Base-by-base conservation (phyloP, 2,329 filamentous ascomycete species). In the Trichoderma sp. region DNA sequence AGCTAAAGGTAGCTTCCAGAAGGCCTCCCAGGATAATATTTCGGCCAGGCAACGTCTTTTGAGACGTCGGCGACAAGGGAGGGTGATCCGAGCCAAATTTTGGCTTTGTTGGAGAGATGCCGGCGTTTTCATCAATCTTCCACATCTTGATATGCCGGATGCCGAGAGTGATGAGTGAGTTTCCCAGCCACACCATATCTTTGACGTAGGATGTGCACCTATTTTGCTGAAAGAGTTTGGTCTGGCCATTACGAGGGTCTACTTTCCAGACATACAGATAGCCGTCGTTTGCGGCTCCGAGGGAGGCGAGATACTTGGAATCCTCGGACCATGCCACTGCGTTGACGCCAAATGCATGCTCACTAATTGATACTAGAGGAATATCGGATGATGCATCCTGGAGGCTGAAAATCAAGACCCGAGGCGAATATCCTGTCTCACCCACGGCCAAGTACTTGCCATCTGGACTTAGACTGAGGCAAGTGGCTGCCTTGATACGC, bases 91-190 rank as follows among this genome's bases (percentile, higher is more conserved):
- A 79, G 24, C 85, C 81, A 76, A 90, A 88, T 77, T 89, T 90
- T 80, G 89, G 83, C 81, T 94, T 94, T 9, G 88, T 86, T 1
- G 93, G 93, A 27, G 93, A 93, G 6, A 85, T 85, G 21, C 88
- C 85, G 59, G 86, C 75, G 80, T 80, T 85, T 31, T 96, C 94
- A 45, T 97, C 94, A 12, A 97, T 89, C 79, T 93, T 92, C 97
- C 97, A 99, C 68, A 97, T 90, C 84, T 98, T 98, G 83, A 98
- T 91, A 85, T 98, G 96, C 31, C 97, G 91, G 69, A 97, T 93
- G 16, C 97, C 97, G 29, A 97, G 91, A 77, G 96, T 98, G 75
- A 99, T 88, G 71, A 99, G 88, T 78, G 86, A 93, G 79, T 89
- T 93, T 12, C 95, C 95, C 84, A 98, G 91, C 96, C 97, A 99